Conservation (phyloP, 371 early-diverging fungal species). For the Mucor irregularis region DNA sequence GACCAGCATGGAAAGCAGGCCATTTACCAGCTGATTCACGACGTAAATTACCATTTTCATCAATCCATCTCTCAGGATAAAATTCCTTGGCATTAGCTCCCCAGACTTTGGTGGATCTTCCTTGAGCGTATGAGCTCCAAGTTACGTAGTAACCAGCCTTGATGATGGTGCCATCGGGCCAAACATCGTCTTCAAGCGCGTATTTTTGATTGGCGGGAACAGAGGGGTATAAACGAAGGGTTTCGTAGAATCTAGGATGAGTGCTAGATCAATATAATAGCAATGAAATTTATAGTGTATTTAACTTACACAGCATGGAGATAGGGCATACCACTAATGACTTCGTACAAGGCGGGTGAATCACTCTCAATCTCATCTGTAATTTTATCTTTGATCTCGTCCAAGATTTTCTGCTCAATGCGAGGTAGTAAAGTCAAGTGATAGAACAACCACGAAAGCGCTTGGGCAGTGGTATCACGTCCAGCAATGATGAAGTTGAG, state of each 20-base stretch:
- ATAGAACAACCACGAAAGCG: conserved; percentile 69
- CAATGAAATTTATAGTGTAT: too few relatives aligned
- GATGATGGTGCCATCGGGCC: conserved; percentile 64
- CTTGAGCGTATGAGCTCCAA: conserved; percentile 58
- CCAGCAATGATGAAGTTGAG: conserved; percentile 62
- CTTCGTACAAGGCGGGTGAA: conserved; percentile 46
- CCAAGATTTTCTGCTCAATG: conserved; percentile 39
- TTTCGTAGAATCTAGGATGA: conserved; percentile 49
- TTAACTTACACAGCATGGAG: conserved; percentile 46
- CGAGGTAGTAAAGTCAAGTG: conserved; percentile 46
- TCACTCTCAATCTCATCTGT: conserved; percentile 33
- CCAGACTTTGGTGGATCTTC: conserved; percentile 58
- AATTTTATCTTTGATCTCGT: conserved; percentile 43
- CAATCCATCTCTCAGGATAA: conserved; percentile 65
- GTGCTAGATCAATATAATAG: not conserved
- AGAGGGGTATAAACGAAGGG: conserved; percentile 60
- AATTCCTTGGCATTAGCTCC: conserved; percentile 62
- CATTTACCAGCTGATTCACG: conserved; percentile 32
- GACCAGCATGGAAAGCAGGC: conserved; percentile 67
- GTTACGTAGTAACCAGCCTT: conserved; percentile 50
- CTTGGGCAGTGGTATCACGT: conserved; percentile 74
- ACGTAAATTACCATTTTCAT: conserved; percentile 24
- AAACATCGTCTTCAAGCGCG: conserved; percentile 57
- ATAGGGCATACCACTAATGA: conserved; percentile 31
- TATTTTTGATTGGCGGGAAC: conserved; percentile 62